phyloP scores from a whole-genome alignment of 257 asterid species.

The Solanum pinnatisectum region DNA sequence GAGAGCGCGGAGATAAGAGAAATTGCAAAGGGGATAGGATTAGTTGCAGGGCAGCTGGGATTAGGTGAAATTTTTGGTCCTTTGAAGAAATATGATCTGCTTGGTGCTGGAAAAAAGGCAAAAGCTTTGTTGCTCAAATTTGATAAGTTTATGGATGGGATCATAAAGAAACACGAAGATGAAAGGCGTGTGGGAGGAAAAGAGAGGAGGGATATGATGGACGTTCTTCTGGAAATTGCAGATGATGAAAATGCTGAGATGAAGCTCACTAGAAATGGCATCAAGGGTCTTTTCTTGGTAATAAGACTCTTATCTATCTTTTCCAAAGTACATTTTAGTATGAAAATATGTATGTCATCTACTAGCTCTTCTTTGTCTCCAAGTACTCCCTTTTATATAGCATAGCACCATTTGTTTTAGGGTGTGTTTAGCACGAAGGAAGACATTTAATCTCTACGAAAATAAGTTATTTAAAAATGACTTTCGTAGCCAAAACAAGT shows the following conservation, averaged over 20 bases:
- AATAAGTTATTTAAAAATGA: no score
- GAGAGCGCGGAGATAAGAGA: conserved; percentile 8
- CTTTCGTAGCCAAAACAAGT: no score
- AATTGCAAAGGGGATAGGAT: conserved; percentile 4
- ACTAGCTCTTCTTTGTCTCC: no score
- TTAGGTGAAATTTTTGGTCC: conserved; percentile 13
- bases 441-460: no score
- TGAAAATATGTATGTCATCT: no score
- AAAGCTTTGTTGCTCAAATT: conserved; percentile 10
- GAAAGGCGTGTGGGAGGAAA: neutral
- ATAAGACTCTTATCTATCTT: neutral
- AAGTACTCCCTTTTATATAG: no score
- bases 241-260: conserved; percentile 10
- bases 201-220: conserved; percentile 17
- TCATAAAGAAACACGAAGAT: conserved; percentile 10
- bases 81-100: conserved; percentile 11
- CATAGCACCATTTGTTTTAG: no score
- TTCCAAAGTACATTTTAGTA: no score
- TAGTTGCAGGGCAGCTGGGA: conserved; percentile 6
- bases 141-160: conserved; percentile 18
- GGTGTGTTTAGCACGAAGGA: no score
- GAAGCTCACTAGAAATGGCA: conserved; percentile 14
- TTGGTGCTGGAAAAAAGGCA: conserved; percentile 15
- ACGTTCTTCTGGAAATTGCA: conserved; percentile 5
- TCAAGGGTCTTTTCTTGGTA: conserved; percentile 19